Conservation (phyloP, 1,139 yeast species). For the Yarrowia galli region DNA sequence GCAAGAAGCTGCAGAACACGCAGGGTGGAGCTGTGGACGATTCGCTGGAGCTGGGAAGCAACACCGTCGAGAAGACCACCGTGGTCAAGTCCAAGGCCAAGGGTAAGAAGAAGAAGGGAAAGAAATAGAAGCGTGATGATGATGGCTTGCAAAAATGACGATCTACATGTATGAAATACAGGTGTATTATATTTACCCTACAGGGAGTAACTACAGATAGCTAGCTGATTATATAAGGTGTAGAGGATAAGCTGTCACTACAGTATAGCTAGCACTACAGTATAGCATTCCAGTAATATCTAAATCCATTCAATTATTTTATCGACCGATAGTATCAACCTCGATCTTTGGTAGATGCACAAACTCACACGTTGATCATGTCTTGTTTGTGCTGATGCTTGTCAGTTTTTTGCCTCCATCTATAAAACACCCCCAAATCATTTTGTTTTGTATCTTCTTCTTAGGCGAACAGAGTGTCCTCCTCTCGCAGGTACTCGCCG, state of each 20-base stretch:
- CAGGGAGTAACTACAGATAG: too few species aligned
- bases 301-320: constrained; percentile 25
- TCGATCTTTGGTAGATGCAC: constrained; percentile 18
- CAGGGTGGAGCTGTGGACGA: constrained; percentile 77
- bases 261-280: too few species aligned
- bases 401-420: constrained; percentile 32
- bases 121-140: constrained; percentile 43
- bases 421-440: constrained; percentile 1
- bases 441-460: neutral
- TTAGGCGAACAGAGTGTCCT: constrained; percentile 90
- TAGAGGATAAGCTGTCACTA: too few species aligned
- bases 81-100: constrained; percentile 46
- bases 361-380: neutral
- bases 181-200: constrained; percentile 3
- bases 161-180: constrained; percentile 10
- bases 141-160: neutral
- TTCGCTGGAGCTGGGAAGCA: constrained; percentile 56
- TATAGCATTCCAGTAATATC: too few species aligned
- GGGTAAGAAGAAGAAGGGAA: constrained; percentile 61
- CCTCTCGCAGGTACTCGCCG: constrained; percentile 98
- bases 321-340: neutral
- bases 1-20: constrained; percentile 56
- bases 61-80: constrained; percentile 42
- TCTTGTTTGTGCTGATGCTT: constrained; percentile 17
- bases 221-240: too few species aligned